Evolutionary conservation across 768 basidiomycete species (phyloP).

Genomic region (Amanita muscaria): DNA sequence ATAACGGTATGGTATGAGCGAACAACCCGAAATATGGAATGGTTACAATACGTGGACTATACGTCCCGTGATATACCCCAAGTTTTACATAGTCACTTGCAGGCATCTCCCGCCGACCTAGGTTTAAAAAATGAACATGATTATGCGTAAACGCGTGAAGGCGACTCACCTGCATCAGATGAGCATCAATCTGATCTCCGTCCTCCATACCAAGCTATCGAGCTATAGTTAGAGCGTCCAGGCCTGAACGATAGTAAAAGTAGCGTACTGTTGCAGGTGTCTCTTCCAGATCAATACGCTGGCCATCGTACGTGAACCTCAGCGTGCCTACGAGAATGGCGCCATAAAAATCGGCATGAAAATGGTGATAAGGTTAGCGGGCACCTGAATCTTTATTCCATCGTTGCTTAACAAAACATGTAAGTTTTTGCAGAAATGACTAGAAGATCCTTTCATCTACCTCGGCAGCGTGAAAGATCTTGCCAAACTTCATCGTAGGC

Average conservation of each 20-base stretch:
- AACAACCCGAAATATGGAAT: no score
- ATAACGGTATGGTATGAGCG: no score
- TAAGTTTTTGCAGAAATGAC: background rate
- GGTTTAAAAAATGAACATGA: no score
- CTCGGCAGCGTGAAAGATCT: slow-evolving; percentile 62
- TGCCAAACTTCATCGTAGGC: slow-evolving; percentile 30
- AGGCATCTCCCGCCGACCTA: slow-evolving; percentile 4
- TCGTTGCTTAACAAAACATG: slow-evolving; percentile 33
- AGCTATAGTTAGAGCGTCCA: slow-evolving; percentile 1
- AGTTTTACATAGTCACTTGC: no score
- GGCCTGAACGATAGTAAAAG: slow-evolving; percentile 5
- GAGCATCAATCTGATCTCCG: slow-evolving; percentile 53
- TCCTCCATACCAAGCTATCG: slow-evolving; percentile 54
- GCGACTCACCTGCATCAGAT: slow-evolving; percentile 42
- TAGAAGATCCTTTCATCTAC: slow-evolving; percentile 26
- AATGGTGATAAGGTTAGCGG: slow-evolving; percentile 9
- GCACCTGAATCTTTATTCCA: slow-evolving; percentile 50
- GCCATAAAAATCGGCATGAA: no score
- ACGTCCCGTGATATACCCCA: no score
- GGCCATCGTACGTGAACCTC: slow-evolving; percentile 50
- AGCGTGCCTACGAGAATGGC: slow-evolving; percentile 66
- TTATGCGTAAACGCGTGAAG: background rate
- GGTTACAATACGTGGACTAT: no score
- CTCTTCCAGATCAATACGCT: slow-evolving; percentile 35
- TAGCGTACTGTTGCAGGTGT: slow-evolving; percentile 45